phyloP scores from a whole-genome alignment of 371 early-diverging fungal species.

The Lichtheimia corymbifera region DNA sequence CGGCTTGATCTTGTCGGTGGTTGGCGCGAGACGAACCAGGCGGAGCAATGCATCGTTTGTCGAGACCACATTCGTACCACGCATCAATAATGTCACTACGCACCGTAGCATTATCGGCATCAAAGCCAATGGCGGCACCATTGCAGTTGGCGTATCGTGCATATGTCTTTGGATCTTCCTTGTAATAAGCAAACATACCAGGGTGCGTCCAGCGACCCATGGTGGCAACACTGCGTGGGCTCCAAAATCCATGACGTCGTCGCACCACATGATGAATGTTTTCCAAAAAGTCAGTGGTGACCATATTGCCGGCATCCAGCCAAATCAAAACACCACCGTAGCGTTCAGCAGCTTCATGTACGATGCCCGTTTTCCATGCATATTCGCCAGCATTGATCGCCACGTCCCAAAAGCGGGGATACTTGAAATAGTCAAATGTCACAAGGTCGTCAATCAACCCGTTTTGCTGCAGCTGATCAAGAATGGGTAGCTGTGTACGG shows the following conservation, averaged over 20 bases:
- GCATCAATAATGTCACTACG: slow-evolving; percentile 49
- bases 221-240: slow-evolving; percentile 50
- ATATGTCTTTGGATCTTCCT: slow-evolving; percentile 39
- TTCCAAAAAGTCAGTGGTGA: slow-evolving; percentile 51
- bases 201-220: slow-evolving; percentile 60
- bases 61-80: slow-evolving; percentile 58
- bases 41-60: slow-evolving; percentile 64
- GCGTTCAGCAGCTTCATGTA: slow-evolving; percentile 51
- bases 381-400: slow-evolving; percentile 60
- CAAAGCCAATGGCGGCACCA: slow-evolving; percentile 63
- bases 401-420: slow-evolving; percentile 67
- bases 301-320: slow-evolving; percentile 63
- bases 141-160: slow-evolving; percentile 57
- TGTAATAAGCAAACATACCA: slow-evolving; percentile 56
- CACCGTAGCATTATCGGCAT: slow-evolving; percentile 45
- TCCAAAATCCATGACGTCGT: slow-evolving; percentile 55
- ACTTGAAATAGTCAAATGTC: slow-evolving; percentile 52
- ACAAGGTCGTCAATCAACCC: slow-evolving; percentile 49
- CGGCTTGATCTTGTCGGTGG: slow-evolving; percentile 69
- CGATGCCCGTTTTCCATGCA: slow-evolving; percentile 68
- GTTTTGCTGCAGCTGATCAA: slow-evolving; percentile 37
- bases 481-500: slow-evolving; percentile 44
- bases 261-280: slow-evolving; percentile 42
- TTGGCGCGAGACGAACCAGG: slow-evolving; percentile 56
- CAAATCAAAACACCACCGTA: slow-evolving; percentile 58